Evolutionary conservation across 805 yeast genomes (phyloP).

Genomic region (Hanseniaspora nectarophila): DNA sequence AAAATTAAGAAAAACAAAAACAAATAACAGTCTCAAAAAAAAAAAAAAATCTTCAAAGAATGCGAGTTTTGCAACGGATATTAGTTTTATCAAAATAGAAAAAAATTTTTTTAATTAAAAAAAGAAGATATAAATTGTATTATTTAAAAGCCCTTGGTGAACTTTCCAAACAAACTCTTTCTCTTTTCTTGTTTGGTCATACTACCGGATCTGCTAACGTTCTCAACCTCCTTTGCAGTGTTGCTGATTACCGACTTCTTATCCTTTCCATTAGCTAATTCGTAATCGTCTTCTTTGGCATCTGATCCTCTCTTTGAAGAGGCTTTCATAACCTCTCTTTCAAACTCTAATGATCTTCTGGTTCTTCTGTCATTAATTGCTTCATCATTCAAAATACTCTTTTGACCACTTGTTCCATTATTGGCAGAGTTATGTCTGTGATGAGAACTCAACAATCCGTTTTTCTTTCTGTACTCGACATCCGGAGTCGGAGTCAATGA

Average conservation of each 20-base stretch:
- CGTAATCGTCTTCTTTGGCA: not conserved
- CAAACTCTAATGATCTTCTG: slow-evolving; percentile 15
- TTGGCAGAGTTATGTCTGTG: not conserved
- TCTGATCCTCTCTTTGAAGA: not conserved
- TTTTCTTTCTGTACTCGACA: not conserved
- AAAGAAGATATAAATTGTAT: not conserved
- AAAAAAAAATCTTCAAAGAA: too few species aligned
- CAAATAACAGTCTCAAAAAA: not conserved
- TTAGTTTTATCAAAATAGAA: too few species aligned
- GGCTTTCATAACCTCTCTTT: slow-evolving; percentile 8
- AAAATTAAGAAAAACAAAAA: not conserved
- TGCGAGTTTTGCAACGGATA: too few species aligned
- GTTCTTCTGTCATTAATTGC: not conserved
- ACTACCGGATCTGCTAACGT: not conserved
- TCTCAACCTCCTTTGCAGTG: not conserved
- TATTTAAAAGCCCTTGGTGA: slow-evolving; percentile 10
- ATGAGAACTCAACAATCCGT: not conserved
- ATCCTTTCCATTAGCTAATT: not conserved
- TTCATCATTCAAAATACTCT: not conserved
- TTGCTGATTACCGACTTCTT: not conserved
- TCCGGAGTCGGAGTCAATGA: not conserved
- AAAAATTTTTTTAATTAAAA: too few species aligned
- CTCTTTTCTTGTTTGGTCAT: slow-evolving; percentile 7
- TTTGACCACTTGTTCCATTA: not conserved
- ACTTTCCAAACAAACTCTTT: slow-evolving; percentile 13